phyloP scores from a whole-genome alignment of 2,329 filamentous ascomycete genomes.

The Dothideomycetes sp. region DNA sequence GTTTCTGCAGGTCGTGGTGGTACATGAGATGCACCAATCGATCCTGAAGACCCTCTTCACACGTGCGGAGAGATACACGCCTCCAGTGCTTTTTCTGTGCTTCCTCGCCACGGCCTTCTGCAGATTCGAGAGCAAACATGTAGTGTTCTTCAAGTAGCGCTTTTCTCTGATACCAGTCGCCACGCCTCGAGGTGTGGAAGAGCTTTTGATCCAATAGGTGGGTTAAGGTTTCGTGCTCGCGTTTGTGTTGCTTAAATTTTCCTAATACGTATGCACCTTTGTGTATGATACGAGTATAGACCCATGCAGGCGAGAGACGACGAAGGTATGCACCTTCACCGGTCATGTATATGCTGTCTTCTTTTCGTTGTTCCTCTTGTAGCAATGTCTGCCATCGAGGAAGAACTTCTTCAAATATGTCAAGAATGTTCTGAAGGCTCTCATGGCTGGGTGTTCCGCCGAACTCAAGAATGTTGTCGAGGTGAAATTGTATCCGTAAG shows the following conservation, averaged over 20 bases:
- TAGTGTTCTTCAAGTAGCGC: conserved; percentile 93
- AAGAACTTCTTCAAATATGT: conserved; percentile 65
- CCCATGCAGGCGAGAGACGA: conserved; percentile 82
- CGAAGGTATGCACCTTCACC: conserved; percentile 84
- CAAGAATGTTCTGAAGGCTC: conserved; percentile 57
- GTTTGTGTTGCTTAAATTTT: conserved; percentile 68
- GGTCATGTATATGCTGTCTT: conserved; percentile 65
- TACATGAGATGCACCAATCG: conserved; percentile 83
- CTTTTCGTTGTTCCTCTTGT: conserved; percentile 65
- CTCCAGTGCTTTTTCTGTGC: conserved; percentile 76
- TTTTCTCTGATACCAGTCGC: conserved; percentile 92
- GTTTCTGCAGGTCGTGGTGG: conserved; percentile 85
- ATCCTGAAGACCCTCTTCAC: conserved; percentile 79
- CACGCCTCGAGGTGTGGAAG: conserved; percentile 76
- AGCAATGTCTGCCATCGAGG: conserved; percentile 71
- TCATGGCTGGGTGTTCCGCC: conserved; percentile 59
- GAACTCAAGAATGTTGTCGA: conserved; percentile 76
- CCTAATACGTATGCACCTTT: conserved; percentile 74
- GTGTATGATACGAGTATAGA: conserved; percentile 87
- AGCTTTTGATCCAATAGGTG: conserved; percentile 72
- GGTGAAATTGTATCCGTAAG: conserved; percentile 67
- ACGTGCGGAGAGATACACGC: conserved; percentile 64
- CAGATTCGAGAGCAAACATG: conserved; percentile 57
- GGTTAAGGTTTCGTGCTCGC: conserved; percentile 63
- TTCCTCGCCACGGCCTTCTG: conserved; percentile 42